Conservation (phyloP, 176 grass and related monocot species). For the Rhynchospora breviuscula region DNA sequence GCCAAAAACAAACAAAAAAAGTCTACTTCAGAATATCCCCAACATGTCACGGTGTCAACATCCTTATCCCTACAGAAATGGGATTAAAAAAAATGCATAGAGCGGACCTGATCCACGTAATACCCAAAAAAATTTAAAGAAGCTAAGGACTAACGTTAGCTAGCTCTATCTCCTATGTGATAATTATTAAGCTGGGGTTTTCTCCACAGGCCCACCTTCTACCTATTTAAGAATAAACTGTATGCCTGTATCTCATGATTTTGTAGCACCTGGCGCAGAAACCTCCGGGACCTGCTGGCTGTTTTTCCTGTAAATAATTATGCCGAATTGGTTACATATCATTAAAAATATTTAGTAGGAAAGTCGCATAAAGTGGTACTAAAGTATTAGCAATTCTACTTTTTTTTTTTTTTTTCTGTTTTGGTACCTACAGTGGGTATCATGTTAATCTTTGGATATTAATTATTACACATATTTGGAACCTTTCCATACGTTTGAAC, state of each 20-base stretch:
- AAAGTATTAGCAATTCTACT: neutral
- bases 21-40: no score
- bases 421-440: neutral
- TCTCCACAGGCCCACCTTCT: neutral
- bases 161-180: neutral
- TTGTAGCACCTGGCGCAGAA: neutral
- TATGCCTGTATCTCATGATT: neutral
- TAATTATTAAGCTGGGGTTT: neutral
- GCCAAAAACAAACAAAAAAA: no score
- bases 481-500: neutral
- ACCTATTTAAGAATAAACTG: neutral
- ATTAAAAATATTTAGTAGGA: neutral
- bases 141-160: neutral
- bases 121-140: neutral
- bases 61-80: neutral
- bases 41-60: neutral
- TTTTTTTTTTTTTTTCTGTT: no score
- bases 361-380: neutral
- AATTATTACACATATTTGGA: neutral
- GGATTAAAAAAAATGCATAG: neutral
- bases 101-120: neutral
- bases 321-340: neutral
- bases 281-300: neutral
- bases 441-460: neutral
- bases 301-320: conserved; percentile 12